Conservation (phyloP, 2,329 filamentous ascomycete genomes). For the Ambrosiella beaveri region DNA sequence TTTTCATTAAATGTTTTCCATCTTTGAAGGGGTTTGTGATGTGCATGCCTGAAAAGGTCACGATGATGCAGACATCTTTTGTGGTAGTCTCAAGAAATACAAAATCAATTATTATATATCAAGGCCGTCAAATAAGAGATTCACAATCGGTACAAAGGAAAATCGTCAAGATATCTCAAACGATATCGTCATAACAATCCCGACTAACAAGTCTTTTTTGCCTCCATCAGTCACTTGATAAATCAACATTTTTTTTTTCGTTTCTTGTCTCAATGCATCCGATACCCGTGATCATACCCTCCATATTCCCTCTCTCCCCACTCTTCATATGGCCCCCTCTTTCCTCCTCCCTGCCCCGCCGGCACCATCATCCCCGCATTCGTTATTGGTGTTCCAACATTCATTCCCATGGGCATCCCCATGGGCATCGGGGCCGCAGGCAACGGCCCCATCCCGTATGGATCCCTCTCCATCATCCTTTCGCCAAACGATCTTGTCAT, state of each 20-base stretch:
- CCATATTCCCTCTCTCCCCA: background rate
- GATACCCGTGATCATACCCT: background rate
- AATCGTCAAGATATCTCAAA: constrained; percentile 3
- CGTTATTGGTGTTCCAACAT: background rate
- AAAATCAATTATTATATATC: background rate
- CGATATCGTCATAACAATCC: background rate
- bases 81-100: background rate
- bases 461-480: background rate
- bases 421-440: constrained; percentile 8
- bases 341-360: background rate
- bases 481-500: background rate
- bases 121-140: background rate
- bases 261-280: background rate
- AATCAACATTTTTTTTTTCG: background rate
- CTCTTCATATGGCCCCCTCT: background rate
- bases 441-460: background rate
- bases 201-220: background rate
- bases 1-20: background rate
- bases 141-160: background rate
- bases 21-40: background rate
- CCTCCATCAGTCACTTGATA: background rate
- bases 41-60: too few relatives aligned
- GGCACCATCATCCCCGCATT: background rate
- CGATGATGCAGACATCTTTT: too few relatives aligned
- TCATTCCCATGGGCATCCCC: background rate